phyloP scores from a whole-genome alignment of 176 grass and related monocot species.

The Carex kokanica region DNA sequence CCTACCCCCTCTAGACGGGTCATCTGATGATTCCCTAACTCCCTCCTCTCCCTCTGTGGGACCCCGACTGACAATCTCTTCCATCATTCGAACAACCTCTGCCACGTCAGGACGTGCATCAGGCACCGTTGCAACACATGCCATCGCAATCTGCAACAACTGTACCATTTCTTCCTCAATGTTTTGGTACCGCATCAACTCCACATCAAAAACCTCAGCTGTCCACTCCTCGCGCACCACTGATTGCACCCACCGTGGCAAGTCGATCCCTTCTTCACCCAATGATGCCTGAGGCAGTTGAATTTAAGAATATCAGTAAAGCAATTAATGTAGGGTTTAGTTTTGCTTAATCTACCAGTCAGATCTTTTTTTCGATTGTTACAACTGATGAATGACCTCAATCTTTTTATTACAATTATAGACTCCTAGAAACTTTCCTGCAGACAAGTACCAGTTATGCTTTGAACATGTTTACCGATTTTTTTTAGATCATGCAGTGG shows the following conservation, averaged over 20 bases:
- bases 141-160: slow-evolving; percentile 85
- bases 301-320: background rate
- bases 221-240: slow-evolving; percentile 98
- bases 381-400: background rate
- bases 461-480: background rate
- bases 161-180: slow-evolving; percentile 95
- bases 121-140: slow-evolving; percentile 54
- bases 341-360: background rate
- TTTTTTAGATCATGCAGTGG: background rate
- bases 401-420: background rate
- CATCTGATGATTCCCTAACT: slow-evolving; percentile 39
- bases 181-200: slow-evolving; percentile 45
- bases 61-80: slow-evolving; percentile 45
- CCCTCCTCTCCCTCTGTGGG: slow-evolving; percentile 50
- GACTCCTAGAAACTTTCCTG: background rate
- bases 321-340: background rate
- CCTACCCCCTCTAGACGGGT: slow-evolving; percentile 32
- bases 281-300: slow-evolving; percentile 33
- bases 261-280: slow-evolving; percentile 78
- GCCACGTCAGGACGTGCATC: slow-evolving; percentile 49
- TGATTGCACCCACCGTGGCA: slow-evolving; percentile 88
- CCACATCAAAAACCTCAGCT: slow-evolving; percentile 86
- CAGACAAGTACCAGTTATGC: background rate
- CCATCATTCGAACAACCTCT: slow-evolving; percentile 58
- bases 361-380: background rate